These are phyloP conservation scores for Saccharum hybrid DNA, from an alignment of 202 grass and related monocot species.

Conservation along the genomic window DNA sequence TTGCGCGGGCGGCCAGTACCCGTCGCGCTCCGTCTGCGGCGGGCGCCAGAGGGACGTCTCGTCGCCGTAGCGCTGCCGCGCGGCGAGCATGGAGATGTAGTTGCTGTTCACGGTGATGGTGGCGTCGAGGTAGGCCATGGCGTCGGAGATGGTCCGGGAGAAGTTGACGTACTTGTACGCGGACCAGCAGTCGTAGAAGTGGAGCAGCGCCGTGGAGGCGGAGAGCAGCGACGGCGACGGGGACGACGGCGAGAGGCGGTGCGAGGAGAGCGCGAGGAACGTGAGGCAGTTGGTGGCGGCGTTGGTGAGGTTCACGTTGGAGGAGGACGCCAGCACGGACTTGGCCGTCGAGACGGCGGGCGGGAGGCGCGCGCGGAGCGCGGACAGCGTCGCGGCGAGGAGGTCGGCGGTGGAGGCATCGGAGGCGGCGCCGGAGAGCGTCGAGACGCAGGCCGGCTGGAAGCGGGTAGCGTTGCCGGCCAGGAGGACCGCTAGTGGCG, in stretches of 20 bases:
- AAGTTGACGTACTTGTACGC: constrained; percentile 79
- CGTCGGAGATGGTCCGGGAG: constrained; percentile 61
- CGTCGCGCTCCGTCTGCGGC: constrained; percentile 88
- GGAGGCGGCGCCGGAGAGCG: constrained; percentile 50
- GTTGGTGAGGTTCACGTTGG: constrained; percentile 72
- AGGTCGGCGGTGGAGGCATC: constrained; percentile 40
- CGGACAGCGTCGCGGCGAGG: constrained; percentile 40
- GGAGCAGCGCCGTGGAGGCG: constrained; percentile 64
- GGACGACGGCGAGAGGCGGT: constrained; percentile 56
- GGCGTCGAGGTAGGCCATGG: constrained; percentile 73
- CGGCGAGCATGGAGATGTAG: constrained; percentile 79
- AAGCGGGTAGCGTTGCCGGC: constrained; percentile 90
- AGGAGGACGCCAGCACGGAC: constrained; percentile 60
- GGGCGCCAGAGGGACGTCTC: constrained; percentile 64
- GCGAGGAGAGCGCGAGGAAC: constrained; percentile 56
- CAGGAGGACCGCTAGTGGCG: constrained; percentile 58
- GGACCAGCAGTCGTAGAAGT: constrained; percentile 92
- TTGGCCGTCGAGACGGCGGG: constrained; percentile 60
- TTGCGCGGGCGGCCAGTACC: constrained; percentile 66
- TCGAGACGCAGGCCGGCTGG: constrained; percentile 60
- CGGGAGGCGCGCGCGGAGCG: constrained; percentile 49
- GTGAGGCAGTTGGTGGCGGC: constrained; percentile 87
- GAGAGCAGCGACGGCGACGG: constrained; percentile 56
- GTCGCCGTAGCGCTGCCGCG: constrained; percentile 67
- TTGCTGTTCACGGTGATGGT: constrained; percentile 62